A percentile compares a stretch with the other conserved stretches of the same genome.
Conservation (phyloP, 1,139 yeast species). For the Candida sanyaensis region DNA sequence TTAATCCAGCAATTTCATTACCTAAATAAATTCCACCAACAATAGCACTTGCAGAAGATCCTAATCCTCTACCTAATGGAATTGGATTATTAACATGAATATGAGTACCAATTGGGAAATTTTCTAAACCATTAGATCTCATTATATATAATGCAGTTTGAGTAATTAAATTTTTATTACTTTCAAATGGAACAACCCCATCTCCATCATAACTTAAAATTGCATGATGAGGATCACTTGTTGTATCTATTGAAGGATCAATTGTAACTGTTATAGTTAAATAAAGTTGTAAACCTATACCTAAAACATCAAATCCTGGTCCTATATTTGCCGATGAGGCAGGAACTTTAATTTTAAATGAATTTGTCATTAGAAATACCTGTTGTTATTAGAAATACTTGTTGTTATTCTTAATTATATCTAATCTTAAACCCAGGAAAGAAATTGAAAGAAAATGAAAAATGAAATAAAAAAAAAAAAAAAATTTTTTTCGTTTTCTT, state of each 20-base stretch:
- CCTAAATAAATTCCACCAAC: slow-evolving; percentile 97
- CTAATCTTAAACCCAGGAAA: neutral
- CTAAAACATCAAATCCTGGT: slow-evolving; percentile 96
- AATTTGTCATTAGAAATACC: neutral
- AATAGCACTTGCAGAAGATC: slow-evolving; percentile 98
- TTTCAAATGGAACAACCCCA: slow-evolving; percentile 81
- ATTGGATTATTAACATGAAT: slow-evolving; percentile 85
- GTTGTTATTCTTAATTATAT: too few species aligned
- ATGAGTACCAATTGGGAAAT: slow-evolving; percentile 84
- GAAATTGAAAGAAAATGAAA: neutral
- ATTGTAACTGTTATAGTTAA: slow-evolving; percentile 68
- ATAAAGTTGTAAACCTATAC: slow-evolving; percentile 79
- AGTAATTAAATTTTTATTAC: slow-evolving; percentile 83
- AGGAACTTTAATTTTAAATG: slow-evolving; percentile 72
- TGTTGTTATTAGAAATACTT: too few species aligned
- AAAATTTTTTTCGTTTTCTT: neutral
- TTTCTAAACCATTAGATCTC: slow-evolving; percentile 72
- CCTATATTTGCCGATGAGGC: slow-evolving; percentile 98
- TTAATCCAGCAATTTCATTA: slow-evolving; percentile 75
- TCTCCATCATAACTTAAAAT: slow-evolving; percentile 68
- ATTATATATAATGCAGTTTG: slow-evolving; percentile 89
- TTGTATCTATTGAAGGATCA: slow-evolving; percentile 53
- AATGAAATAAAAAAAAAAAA: neutral
- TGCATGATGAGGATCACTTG: slow-evolving; percentile 69
- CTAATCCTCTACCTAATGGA: slow-evolving; percentile 95